Evolutionary conservation across 345 rosid species (phyloP), one percentile per base, ranked within the genome.

Genomic region (Camelina laxa): DNA sequence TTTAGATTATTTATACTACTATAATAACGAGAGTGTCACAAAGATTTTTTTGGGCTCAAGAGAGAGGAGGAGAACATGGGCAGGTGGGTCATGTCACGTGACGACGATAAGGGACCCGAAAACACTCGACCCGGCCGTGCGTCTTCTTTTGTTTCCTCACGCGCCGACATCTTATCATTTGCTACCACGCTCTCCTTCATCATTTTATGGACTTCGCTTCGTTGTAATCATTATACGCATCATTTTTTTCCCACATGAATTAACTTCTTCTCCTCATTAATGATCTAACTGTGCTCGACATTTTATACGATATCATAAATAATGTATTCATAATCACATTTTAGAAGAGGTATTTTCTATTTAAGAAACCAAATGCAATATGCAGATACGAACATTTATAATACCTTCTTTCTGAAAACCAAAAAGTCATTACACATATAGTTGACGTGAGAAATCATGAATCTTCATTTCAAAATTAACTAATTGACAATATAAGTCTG

Each of bases 61-160:
- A 50, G 74, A 76, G 36, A 33, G 36, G 8, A 7, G 9, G 39
- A 38, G 73, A 75, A 76, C 70, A 69, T 69, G 79, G 69, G 79
- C 65, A 54, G 70, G 79, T 75, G 74, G 79, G 62, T 67, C 62
- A 53, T 9, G 35, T 70, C 80, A 76, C 80, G 75, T 76, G 80
- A 70, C 54, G 20, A 45, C 54, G 20, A 45, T 9, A 70, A 63
- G 71, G 75, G 66, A 76, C 80, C 60, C 75, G 71, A 70, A 69
- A 69, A 76, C 80, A 76, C 67, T 70, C 54, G 66, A 76, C 60
- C 75, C 72, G 72, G 80, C 71, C 80, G 80, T 76, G 80, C 80
- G 75, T 70, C 64, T 44, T 1, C n/a, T 30, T 64, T 27, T 70
- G 80, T 70, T 39, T 19, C 76, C 75, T 64, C 80, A 63, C 75